Base-by-base conservation (phyloP, 2,329 filamentous ascomycete species). In the Cadophora sp. region DNA sequence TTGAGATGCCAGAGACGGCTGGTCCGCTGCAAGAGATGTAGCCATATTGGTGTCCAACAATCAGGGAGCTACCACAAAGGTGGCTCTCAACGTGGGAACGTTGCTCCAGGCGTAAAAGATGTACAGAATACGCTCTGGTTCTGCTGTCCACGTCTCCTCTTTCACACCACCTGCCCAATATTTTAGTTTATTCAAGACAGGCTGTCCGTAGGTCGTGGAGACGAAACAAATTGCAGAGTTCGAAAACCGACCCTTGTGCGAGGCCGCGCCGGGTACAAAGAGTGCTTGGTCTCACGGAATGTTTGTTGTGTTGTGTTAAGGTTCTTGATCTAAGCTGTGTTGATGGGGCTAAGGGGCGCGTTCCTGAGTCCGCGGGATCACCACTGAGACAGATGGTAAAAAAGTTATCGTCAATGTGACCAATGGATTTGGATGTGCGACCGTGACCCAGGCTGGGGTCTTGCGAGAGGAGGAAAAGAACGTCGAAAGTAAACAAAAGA, bases 1-100 rank as follows among this genome's bases (percentile, higher is more conserved):
- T 26, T 73, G 67, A 22, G 75, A 70, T 37, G 72, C 64, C 62
- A 75, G 51, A 22, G 71, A 71, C 22, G 74, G 74, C 24, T 73
- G 73, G 50, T 76, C 74, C 59, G 64, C 69, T 46, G 72, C 73
- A 48, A 77, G 40, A 55, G 75, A 74, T 26, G 72, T 72, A 22
- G 74, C 72, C 73, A 77, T 77, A 24, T 40, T 69, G 86, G 83
- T 29, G 48, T 60, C 56, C 27, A 86, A 83, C 48, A 65, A 65
- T 64, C 55, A 58, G 64, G 60, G 65, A 65, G 59, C 58, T 53
- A 63, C 58, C 58, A 61, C 37, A 37, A 29, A 61, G 55, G 24
- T 43, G 37, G 58, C 58, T 56, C 48, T 43, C 26, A 29, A 56
- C 26, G 19, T 51, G 50, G 63, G 24, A 63, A 5, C 34, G 48